These are phyloP conservation scores for Epipyxis sp. DNA, from an alignment of 108 stramenopile species.

Conservation along the genomic window DNA sequence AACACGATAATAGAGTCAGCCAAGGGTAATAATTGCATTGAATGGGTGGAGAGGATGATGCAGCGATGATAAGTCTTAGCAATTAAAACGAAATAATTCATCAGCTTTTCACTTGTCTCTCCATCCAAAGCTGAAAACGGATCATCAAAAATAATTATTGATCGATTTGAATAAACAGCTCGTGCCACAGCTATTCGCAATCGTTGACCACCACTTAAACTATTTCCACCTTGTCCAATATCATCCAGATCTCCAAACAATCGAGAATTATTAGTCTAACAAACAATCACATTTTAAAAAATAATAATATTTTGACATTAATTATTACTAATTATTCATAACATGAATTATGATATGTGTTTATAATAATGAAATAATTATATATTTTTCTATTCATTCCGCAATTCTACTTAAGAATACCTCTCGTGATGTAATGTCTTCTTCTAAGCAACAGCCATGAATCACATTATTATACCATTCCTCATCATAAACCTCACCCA, in stretches of 20 bases:
- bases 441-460: not conserved
- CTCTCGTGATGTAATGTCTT: too few species aligned
- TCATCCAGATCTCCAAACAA: not conserved
- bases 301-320: too few species aligned
- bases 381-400: too few species aligned
- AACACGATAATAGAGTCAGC: conserved; percentile 7
- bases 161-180: not conserved
- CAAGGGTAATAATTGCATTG: not conserved
- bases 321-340: too few species aligned
- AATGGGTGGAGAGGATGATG: not conserved
- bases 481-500: not conserved
- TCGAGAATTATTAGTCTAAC: too few species aligned
- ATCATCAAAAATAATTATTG: conserved; percentile 9
- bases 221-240: not conserved
- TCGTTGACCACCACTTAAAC: conserved; percentile 21
- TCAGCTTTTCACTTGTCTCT: not conserved
- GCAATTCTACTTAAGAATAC: too few species aligned
- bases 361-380: too few species aligned
- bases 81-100: conserved; percentile 6
- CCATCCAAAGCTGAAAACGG: conserved; percentile 17
- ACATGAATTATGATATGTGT: too few species aligned
- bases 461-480: not conserved
- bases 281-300: too few species aligned
- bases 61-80: too few species aligned
- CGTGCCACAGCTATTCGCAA: conserved; percentile 28